These are phyloP conservation scores for Asterophora lycoperdoides DNA, from an alignment of 768 basidiomycete genomes.

Conservation along the genomic window DNA sequence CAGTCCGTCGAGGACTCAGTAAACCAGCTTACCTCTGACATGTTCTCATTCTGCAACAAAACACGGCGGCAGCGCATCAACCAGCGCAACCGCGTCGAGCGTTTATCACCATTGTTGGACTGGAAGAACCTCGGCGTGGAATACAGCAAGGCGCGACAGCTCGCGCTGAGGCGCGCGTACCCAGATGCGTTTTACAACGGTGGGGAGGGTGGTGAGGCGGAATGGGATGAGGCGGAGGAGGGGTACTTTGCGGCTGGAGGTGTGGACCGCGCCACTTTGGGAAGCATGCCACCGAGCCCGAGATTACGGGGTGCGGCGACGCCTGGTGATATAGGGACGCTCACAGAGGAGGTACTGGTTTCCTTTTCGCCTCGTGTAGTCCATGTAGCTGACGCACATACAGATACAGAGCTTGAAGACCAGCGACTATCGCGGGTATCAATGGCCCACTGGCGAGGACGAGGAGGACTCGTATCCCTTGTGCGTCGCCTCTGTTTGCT, in stretches of 20 bases:
- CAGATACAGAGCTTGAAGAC: slow-evolving; percentile 86
- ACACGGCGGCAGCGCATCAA: slow-evolving; percentile 97
- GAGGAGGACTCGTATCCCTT: slow-evolving; percentile 92
- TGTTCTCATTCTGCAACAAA: slow-evolving; percentile 75
- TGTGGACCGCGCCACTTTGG: slow-evolving; percentile 63
- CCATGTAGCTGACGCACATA: not conserved
- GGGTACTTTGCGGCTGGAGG: slow-evolving; percentile 49
- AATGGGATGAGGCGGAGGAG: slow-evolving; percentile 29
- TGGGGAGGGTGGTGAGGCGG: slow-evolving; percentile 33
- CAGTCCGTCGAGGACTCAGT: slow-evolving; percentile 91
- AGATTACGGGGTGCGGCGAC: slow-evolving; percentile 83
- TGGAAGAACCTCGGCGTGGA: slow-evolving; percentile 99
- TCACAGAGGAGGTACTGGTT: slow-evolving; percentile 71
- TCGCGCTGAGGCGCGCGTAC: slow-evolving; percentile 89
- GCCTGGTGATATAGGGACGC: slow-evolving; percentile 88
- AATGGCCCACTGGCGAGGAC: slow-evolving; percentile 63
- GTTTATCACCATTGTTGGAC: slow-evolving; percentile 87
- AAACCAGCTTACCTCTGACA: slow-evolving; percentile 69
- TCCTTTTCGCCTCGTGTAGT: not conserved
- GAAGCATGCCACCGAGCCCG: slow-evolving; percentile 86
- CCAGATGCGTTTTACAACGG: slow-evolving; percentile 83
- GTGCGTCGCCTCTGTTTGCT: slow-evolving; percentile 38
- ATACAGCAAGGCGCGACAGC: slow-evolving; percentile 91
- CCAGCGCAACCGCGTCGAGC: slow-evolving; percentile 96
- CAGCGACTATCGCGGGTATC: slow-evolving; percentile 76